Evolutionary conservation across 805 yeast species (phyloP), one percentile per base, ranked within the genome.

Genomic region (Barnettozyma botsteinii): DNA sequence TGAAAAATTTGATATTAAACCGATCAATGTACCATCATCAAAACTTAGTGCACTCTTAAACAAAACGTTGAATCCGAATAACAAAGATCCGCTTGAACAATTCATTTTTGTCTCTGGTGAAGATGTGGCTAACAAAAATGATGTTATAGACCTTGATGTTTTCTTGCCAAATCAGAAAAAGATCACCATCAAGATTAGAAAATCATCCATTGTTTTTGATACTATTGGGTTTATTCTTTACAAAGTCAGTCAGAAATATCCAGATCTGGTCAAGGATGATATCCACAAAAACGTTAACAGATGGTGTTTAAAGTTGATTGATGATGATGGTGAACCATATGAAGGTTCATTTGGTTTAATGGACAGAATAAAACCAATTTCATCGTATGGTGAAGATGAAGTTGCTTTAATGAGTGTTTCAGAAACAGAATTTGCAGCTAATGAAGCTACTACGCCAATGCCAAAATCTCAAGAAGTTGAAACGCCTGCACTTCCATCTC

Each of bases 271-370:
- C 3, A 21, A 27, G 3, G 38, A 40, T 4, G 24, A 28, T 1
- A 20, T 27, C 5, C 14, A 43, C 3, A 42, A 30, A 25, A 75
- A 82, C 45, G 84, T 89, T 0, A 81, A 83, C 51, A 60, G 62
- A 43, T 87, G 95, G 93, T 70, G 81, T 39, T 55, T 91, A 25
- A 84, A 84, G 42, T 68, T 91, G 18, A 88, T 84, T 1, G 98
- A 93, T 57, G 98, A 91, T 37, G 97, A 89, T 56, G 91, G 91
- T 7, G 96, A 94, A 37, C 81, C 85, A 28, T 88, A 86, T 39
- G 98, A 94, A 50, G 81, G 75, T 26, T 85, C 87, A 38, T 89
- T 93, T 65, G 98, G 98, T 2, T 77, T 89, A 1, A 65, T 93
- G 40, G 91, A 83, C 33, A 66, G 97, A 47, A 70, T 75, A 0